Evolutionary conservation across 176 grass and related monocot genomes (phyloP), one percentile per base, ranked within the genome.

Genomic region (Aechmea fasciata): DNA sequence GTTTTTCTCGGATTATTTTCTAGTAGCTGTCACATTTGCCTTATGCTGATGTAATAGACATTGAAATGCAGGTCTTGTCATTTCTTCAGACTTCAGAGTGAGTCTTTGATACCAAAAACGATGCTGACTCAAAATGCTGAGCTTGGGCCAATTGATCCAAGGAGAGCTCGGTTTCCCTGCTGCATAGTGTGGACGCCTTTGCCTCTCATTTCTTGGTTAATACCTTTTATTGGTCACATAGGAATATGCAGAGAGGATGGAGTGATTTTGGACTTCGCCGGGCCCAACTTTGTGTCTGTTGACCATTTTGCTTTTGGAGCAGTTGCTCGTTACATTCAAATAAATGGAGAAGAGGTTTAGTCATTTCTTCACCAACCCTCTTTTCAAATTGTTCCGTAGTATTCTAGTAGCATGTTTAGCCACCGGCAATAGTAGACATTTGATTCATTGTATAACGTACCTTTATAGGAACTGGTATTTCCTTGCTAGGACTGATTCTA

Each of bases 211-310:
- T 83, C 93, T 57, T 97, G 93, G 93, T 15, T 97, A 69, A 68
- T 97, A 13, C 93, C 93, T 2, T 97, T 97, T 79, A 81, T 97
- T 2, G 93, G 93, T 1, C 93, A 97, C 76, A 83, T 97, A 62
- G 93, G 93, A 3, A 97, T 92, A 13, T 92, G 89, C 75, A 85
- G 86, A 85, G 93, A 97, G 77, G 93, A 97, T 73, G 89, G 93
- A 55, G 89, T 97, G 2, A 97, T 92, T 67, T 73, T 97, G 74
- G 93, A 97, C 78, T 97, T 97, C 10, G 84, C 89, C 22, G 93
- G 93, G 62, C 83, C 93, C 25, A 81, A 97, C 76, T 97, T 97
- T 52, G 82, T 92, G 62, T 92, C 86, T 12, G 84, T 97, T 79
- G 93, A 92, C 79, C 79, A 92, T 73, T 97, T 97, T 75, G 84